Percentiles rank a stretch among this genome's conserved stretches.
phyloP scores from a whole-genome alignment of 2,329 filamentous ascomycete species.

The Sordariomycetes sp. region DNA sequence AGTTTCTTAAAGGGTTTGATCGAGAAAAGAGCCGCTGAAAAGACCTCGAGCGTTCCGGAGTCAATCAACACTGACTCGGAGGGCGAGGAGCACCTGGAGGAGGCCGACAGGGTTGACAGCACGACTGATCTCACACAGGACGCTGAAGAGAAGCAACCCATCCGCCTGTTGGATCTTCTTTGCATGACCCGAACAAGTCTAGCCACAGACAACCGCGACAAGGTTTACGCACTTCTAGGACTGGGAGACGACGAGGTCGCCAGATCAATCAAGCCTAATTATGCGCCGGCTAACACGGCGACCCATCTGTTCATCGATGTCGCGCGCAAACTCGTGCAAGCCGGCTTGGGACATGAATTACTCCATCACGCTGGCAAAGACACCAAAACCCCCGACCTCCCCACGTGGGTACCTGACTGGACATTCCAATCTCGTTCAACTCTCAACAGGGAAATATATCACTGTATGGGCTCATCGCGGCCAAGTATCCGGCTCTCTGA shows the following conservation, averaged over 20 bases:
- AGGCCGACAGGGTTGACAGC: background rate
- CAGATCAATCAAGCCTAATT: background rate
- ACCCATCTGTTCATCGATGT: background rate
- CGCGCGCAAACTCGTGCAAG: background rate
- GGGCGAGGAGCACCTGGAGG: background rate
- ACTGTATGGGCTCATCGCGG: background rate
- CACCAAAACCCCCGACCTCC: background rate
- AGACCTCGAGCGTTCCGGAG: no score
- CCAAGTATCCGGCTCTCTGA: background rate
- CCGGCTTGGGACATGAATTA: background rate
- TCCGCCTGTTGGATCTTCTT: background rate
- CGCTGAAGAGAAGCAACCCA: background rate
- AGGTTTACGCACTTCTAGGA: constrained; percentile 1
- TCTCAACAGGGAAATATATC: background rate
- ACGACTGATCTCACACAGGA: background rate
- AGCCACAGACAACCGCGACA: background rate
- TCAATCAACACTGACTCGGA: background rate
- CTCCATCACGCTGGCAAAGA: background rate
- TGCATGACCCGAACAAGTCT: background rate
- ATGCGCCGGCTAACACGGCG: background rate
- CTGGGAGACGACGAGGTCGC: background rate
- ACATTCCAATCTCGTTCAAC: background rate
- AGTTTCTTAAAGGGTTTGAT: background rate
- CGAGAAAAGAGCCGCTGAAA: background rate
- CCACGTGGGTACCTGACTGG: background rate